Evolutionary conservation across 2,329 filamentous ascomycete species (phyloP).

Genomic region (Chaetomium strumarium): DNA sequence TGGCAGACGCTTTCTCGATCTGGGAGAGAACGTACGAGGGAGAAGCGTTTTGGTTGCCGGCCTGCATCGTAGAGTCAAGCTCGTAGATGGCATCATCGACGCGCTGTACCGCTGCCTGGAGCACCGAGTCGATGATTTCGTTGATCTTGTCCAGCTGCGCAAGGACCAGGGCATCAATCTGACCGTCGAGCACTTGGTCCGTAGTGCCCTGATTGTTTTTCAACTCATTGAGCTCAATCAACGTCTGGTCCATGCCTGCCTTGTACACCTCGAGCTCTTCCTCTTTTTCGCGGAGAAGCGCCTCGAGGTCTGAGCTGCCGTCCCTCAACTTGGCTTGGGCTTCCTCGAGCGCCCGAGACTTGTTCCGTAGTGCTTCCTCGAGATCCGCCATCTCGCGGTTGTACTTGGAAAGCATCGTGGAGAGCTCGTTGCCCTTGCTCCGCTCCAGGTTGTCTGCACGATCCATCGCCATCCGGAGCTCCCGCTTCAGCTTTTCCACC

Average conservation of each 20-base stretch:
- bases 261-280: conserved; percentile 98
- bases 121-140: conserved; percentile 93
- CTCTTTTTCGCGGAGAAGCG: conserved; percentile 84
- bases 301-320: conserved; percentile 78
- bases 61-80: conserved; percentile 95
- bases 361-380: conserved; percentile 84
- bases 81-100: conserved; percentile 97
- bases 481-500: conserved; percentile 86
- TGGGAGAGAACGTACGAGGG: conserved; percentile 92
- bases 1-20: conserved; percentile 92
- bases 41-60: conserved; percentile 95
- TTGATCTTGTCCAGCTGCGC: conserved; percentile 89
- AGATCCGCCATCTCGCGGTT: conserved; percentile 96
- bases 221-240: conserved; percentile 87
- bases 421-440: conserved; percentile 90
- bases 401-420: conserved; percentile 89
- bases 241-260: conserved; percentile 92
- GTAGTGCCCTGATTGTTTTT: conserved; percentile 68
- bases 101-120: conserved; percentile 86
- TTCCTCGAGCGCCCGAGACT: conserved; percentile 82
- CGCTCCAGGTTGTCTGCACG: conserved; percentile 87
- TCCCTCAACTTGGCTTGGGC: conserved; percentile 71
- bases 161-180: conserved; percentile 84
- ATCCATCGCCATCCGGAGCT: conserved; percentile 86
- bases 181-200: conserved; percentile 77